Evolutionary conservation across 1,139 yeast species (phyloP).

Genomic region (Nakaseomyces nivariensis): DNA sequence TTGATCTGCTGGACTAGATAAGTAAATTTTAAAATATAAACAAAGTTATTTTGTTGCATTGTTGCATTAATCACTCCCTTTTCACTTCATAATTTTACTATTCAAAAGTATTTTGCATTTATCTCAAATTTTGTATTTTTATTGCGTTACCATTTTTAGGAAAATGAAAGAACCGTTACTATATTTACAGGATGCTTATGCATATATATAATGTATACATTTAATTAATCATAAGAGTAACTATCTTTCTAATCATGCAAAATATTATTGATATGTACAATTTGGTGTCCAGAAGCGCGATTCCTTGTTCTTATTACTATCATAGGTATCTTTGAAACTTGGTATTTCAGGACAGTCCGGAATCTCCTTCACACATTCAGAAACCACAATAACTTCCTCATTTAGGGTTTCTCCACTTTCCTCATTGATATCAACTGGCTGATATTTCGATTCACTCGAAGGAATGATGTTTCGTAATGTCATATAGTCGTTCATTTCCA

Average conservation of each 20-base stretch:
- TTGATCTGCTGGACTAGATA: constrained; percentile 8
- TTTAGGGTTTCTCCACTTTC: not conserved
- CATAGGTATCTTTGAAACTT: not conserved
- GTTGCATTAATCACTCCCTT: not conserved
- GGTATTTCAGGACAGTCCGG: constrained; percentile 5
- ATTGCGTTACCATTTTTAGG: not conserved
- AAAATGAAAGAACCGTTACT: not conserved
- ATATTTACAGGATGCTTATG: not conserved
- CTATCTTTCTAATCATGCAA: not conserved
- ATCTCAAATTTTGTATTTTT: no score
- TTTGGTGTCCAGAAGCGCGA: not conserved
- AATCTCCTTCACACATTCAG: constrained; percentile 4
- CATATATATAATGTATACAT: not conserved
- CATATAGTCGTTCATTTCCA: constrained; percentile 36
- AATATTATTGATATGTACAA: not conserved
- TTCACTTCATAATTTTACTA: not conserved
- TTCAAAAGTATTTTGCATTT: not conserved
- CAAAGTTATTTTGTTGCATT: not conserved
- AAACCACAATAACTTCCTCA: not conserved
- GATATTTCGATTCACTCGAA: not conserved
- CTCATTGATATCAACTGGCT: not conserved
- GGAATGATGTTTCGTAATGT: constrained; percentile 1
- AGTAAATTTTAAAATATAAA: not conserved
- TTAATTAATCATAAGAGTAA: no score
- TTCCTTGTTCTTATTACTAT: not conserved